Base-by-base conservation (phyloP, 1,139 yeast species). In the Pneumocystis jirovecii region DNA sequence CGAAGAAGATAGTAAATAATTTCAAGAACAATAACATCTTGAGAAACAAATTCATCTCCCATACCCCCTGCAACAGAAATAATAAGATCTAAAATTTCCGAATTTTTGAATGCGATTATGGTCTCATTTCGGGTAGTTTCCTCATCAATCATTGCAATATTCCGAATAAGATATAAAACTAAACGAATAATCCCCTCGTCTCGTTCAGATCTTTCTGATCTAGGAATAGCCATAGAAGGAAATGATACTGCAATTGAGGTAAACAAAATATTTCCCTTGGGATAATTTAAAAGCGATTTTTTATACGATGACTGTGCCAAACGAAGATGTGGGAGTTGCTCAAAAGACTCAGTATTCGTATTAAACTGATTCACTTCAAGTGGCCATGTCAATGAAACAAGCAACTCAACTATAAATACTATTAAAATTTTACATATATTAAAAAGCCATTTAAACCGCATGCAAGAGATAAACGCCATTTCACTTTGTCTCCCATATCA, bases 381-480 rank as follows among this genome's bases (percentile, higher is more conserved):
- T 0, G 97, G 97, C 90, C 96, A 88, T 0, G 97, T 87, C 72
- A 95, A 78, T 3, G 89, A 83, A 0, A 89, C 96, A 67, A 93
- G 76, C 15, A 95, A 76, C 74, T 93, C 97, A 66, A 93, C 77
- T 69, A 88, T 82, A 21, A 50, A 10, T 37, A 19, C 57, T 17
- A 42, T 63, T 29, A 64, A 59, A 25, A 15, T 3, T 10, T 50
- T 17, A 17, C 25, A 8, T 2, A 21, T 2, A 60, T 31, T 31
- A 39, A 21, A 21, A 12, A 17, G 19, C 12, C 10, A 10, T 40
- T 64, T 70, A 25, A 44, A 69, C 71, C 66, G 57, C 69, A 66
- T 1, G 70, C 71, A 37, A 69, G 64, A 21, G 70, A 68, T 40
- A 68, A 63, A 34, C 70, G 63, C 56, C 67, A 64, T 62, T 63